Evolutionary conservation across 2,329 filamentous ascomycete genomes (phyloP).

Genomic region (Aspergillus versicolor): DNA sequence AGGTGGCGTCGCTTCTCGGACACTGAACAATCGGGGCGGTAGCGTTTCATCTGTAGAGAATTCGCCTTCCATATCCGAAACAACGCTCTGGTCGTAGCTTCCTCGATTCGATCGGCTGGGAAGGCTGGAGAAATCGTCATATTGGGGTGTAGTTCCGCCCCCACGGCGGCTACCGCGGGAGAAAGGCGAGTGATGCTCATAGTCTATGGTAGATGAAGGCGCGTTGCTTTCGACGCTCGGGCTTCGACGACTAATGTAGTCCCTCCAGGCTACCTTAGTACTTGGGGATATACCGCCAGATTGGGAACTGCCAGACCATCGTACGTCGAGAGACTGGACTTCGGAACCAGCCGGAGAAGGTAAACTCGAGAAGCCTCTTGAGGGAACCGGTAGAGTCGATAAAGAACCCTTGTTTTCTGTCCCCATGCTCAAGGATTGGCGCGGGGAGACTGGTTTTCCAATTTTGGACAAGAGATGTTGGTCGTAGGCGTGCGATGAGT

Average conservation of each 20-base stretch:
- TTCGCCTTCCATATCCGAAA: constrained; percentile 49
- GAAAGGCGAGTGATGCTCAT: constrained; percentile 39
- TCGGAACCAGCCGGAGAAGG: constrained; percentile 34
- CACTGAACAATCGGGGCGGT: constrained; percentile 35
- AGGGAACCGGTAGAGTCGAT: constrained; percentile 35
- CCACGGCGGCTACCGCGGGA: constrained; percentile 44
- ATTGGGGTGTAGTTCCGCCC: constrained; percentile 47
- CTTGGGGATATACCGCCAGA: constrained; percentile 44
- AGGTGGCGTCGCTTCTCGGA: constrained; percentile 40
- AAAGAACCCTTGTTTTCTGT: constrained; percentile 30
- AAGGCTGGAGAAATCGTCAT: constrained; percentile 52
- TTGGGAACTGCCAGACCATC: constrained; percentile 41
- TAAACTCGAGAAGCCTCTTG: constrained; percentile 31
- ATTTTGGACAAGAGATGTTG: constrained; percentile 63
- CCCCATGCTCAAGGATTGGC: constrained; percentile 37
- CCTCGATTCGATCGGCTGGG: constrained; percentile 56
- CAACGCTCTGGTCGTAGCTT: constrained; percentile 62
- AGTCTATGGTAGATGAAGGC: constrained; percentile 40
- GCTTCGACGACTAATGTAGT: constrained; percentile 42
- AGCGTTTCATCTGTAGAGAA: constrained; percentile 39
- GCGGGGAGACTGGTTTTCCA: constrained; percentile 58
- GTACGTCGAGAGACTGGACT: constrained; percentile 32
- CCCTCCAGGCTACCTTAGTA: constrained; percentile 41
- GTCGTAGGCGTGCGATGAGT: constrained; percentile 62
- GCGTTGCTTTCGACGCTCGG: constrained; percentile 45